phyloP scores from a whole-genome alignment of 2,329 filamentous ascomycete genomes.

The Chalaropsis ovoidea region DNA sequence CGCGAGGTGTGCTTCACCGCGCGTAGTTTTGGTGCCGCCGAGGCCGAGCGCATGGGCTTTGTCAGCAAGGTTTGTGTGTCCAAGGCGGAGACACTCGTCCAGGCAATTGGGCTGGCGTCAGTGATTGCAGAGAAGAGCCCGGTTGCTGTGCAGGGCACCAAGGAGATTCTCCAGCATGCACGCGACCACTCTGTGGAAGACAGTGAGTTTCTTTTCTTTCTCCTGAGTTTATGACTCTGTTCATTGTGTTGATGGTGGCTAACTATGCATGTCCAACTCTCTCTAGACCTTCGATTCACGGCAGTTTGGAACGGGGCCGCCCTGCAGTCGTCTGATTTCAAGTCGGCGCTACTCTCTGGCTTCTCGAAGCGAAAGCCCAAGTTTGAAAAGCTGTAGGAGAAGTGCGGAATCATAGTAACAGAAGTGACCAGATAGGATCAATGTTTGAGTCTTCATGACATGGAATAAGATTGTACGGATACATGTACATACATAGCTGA shows the following conservation, averaged over 20 bases:
- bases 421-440: neutral
- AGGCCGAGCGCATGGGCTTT: slow-evolving; percentile 60
- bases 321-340: slow-evolving; percentile 69
- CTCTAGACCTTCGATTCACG: slow-evolving; percentile 64
- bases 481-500: neutral
- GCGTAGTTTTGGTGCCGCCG: slow-evolving; percentile 56
- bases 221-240: neutral
- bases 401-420: neutral
- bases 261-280: neutral
- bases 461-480: neutral
- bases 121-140: slow-evolving; percentile 73
- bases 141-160: slow-evolving; percentile 76
- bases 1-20: slow-evolving; percentile 69
- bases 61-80: slow-evolving; percentile 54
- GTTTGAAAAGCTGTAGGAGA: slow-evolving; percentile 67
- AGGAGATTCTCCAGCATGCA: slow-evolving; percentile 74
- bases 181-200: slow-evolving; percentile 69
- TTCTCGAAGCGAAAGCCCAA: slow-evolving; percentile 67
- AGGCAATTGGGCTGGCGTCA: slow-evolving; percentile 52
- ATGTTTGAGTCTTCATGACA: neutral
- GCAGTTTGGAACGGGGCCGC: slow-evolving; percentile 77
- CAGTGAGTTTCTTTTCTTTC: slow-evolving; percentile 41
- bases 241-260: neutral
- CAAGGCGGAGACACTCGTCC: slow-evolving; percentile 53
- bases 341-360: slow-evolving; percentile 62